A percentile compares a stretch with the other conserved stretches of the same genome.
Evolutionary conservation across 2,329 filamentous ascomycete genomes (phyloP).

Genomic region (Emericellopsis atlantica): DNA sequence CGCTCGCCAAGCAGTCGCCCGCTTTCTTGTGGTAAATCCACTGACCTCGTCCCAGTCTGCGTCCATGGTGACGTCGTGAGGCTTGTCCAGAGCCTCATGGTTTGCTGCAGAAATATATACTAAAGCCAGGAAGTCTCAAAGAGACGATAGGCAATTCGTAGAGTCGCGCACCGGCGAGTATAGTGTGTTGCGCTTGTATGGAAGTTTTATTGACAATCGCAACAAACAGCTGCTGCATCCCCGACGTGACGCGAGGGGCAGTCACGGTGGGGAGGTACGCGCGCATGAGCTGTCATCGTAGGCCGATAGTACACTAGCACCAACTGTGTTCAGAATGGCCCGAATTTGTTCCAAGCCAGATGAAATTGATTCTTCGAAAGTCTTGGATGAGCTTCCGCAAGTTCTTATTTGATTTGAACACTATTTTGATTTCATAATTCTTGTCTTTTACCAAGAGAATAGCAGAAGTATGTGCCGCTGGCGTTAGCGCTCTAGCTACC

Average conservation of each 20-base stretch:
- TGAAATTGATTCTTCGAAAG: too few relatives aligned
- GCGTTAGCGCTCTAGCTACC: too few relatives aligned
- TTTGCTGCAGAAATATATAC: conserved; percentile 5
- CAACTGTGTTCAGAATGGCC: too few relatives aligned
- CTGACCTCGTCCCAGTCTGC: conserved; percentile 57
- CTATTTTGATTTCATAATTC: too few relatives aligned
- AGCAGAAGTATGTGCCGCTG: too few relatives aligned
- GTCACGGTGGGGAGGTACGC: neutral
- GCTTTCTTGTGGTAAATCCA: conserved; percentile 4
- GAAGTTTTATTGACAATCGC: neutral
- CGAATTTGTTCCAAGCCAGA: too few relatives aligned
- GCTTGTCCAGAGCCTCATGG: conserved; percentile 23
- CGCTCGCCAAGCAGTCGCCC: neutral
- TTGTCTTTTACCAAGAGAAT: too few relatives aligned
- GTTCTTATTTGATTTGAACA: too few relatives aligned
- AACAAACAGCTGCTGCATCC: too few relatives aligned
- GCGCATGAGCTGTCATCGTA: too few relatives aligned
- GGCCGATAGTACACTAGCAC: too few relatives aligned
- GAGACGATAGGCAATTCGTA: neutral
- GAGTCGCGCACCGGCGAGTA: neutral
- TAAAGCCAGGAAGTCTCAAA: neutral
- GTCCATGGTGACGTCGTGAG: conserved; percentile 40
- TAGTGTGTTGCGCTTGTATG: neutral
- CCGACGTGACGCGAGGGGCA: conserved; percentile 1
- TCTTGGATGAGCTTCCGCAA: too few relatives aligned